Evolutionary conservation across 176 grass and related monocot species (phyloP).

Genomic region (Hordeum marinum): DNA sequence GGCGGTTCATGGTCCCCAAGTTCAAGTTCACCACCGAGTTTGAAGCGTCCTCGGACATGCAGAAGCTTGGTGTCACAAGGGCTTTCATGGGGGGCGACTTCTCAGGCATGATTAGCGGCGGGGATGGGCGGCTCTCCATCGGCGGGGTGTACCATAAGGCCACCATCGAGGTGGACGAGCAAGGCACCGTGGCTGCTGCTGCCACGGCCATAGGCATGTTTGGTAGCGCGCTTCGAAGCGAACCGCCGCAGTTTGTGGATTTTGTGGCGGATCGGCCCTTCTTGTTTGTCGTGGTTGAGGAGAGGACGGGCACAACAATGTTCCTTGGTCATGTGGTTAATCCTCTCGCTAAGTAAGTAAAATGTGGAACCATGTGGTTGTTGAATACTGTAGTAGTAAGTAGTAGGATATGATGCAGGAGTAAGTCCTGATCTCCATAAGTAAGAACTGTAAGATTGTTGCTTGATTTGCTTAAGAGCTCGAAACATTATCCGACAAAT

Average conservation of each 20-base stretch:
- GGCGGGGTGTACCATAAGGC: not conserved
- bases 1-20: slow-evolving; percentile 20
- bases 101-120: slow-evolving; percentile 22
- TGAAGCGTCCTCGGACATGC: not conserved
- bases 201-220: not conserved
- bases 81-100: slow-evolving; percentile 12
- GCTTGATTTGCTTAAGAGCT: too few species aligned
- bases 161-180: slow-evolving; percentile 30
- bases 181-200: slow-evolving; percentile 12
- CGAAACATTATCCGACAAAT: too few species aligned
- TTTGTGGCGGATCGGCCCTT: slow-evolving; percentile 29
- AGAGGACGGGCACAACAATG: not conserved
- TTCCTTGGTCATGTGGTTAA: slow-evolving; percentile 26
- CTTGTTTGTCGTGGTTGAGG: slow-evolving; percentile 25
- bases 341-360: not conserved
- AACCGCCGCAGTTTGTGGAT: not conserved
- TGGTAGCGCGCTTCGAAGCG: not conserved
- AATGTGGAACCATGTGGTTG: too few species aligned
- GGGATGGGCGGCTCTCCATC: not conserved
- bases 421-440: too few species aligned
- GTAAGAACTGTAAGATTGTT: too few species aligned
- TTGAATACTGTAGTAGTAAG: too few species aligned
- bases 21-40: slow-evolving; percentile 38
- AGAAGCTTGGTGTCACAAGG: not conserved
- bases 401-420: too few species aligned